phyloP scores from a whole-genome alignment of 108 stramenopile genomes.

The Skeletonema potamos region DNA sequence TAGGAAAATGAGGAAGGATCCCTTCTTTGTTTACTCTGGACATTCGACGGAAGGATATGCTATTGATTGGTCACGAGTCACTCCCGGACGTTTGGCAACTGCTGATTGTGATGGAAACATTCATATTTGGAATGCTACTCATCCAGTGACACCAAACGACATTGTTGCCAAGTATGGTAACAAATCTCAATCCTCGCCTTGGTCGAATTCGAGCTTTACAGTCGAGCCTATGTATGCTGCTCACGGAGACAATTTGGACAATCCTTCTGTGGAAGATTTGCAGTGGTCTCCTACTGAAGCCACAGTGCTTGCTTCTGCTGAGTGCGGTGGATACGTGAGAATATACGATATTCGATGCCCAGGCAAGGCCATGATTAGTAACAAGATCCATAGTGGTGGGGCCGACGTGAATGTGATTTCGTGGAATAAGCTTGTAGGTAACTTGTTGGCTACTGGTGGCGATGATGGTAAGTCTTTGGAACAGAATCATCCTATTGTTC shows the following conservation, averaged over 20 bases:
- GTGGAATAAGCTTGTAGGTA: conserved; percentile 92
- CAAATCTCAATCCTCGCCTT: conserved; percentile 11
- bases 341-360: conserved; percentile 93
- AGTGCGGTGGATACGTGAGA: conserved; percentile 76
- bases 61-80: conserved; percentile 86
- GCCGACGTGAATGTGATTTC: conserved; percentile 95
- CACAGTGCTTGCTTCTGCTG: conserved; percentile 92
- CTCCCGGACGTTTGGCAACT: conserved; percentile 77
- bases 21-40: conserved; percentile 77
- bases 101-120: conserved; percentile 92
- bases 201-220: conserved; percentile 42
- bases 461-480: conserved; percentile 85
- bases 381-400: conserved; percentile 64
- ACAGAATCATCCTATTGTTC: not conserved
- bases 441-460: conserved; percentile 91
- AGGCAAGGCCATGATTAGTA: conserved; percentile 77
- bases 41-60: conserved; percentile 93
- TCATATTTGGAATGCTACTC: conserved; percentile 76
- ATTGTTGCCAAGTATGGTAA: conserved; percentile 6
- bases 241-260: conserved; percentile 40
- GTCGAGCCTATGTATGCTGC: conserved; percentile 59
- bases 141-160: conserved; percentile 19
- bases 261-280: conserved; percentile 91
- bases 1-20: conserved; percentile 48
- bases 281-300: conserved; percentile 95